phyloP scores from a whole-genome alignment of 2,329 filamentous ascomycete genomes.

The Immersiporthe knoxdaviesiana region DNA sequence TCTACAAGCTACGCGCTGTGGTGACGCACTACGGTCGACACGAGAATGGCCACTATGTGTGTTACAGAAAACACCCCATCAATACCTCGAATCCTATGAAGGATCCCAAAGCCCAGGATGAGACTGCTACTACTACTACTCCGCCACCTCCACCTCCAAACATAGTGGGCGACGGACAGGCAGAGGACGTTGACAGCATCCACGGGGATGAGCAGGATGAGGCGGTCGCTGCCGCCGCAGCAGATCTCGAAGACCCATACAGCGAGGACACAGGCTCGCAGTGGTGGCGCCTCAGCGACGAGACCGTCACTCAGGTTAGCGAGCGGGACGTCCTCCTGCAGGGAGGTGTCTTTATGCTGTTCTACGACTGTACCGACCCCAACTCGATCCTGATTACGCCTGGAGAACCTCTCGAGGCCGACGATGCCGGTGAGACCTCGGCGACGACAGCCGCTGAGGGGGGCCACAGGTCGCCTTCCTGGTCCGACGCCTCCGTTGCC shows the following conservation, averaged over 20 bases:
- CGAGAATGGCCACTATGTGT: slow-evolving; percentile 95
- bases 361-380: slow-evolving; percentile 78
- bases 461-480: slow-evolving; percentile 10
- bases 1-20: slow-evolving; percentile 81
- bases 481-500: slow-evolving; percentile 16
- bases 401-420: background rate
- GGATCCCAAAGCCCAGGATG: slow-evolving; percentile 21
- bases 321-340: slow-evolving; percentile 76
- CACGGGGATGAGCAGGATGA: slow-evolving; percentile 25
- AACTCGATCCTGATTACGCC: slow-evolving; percentile 45
- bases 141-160: too few relatives aligned
- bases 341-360: slow-evolving; percentile 92
- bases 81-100: slow-evolving; percentile 57
- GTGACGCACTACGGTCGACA: slow-evolving; percentile 89
- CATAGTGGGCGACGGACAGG: slow-evolving; percentile 36
- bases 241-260: background rate
- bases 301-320: slow-evolving; percentile 74
- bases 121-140: slow-evolving; percentile 27
- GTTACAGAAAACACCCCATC: slow-evolving; percentile 73
- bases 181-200: slow-evolving; percentile 26
- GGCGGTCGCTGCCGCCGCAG: slow-evolving; percentile 30
- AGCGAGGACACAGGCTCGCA: slow-evolving; percentile 47
- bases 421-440: background rate
- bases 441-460: background rate
- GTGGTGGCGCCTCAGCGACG: slow-evolving; percentile 94